Evolutionary conservation across 2,329 filamentous ascomycete species (phyloP).

Genomic region (Penicillium occitanis): DNA sequence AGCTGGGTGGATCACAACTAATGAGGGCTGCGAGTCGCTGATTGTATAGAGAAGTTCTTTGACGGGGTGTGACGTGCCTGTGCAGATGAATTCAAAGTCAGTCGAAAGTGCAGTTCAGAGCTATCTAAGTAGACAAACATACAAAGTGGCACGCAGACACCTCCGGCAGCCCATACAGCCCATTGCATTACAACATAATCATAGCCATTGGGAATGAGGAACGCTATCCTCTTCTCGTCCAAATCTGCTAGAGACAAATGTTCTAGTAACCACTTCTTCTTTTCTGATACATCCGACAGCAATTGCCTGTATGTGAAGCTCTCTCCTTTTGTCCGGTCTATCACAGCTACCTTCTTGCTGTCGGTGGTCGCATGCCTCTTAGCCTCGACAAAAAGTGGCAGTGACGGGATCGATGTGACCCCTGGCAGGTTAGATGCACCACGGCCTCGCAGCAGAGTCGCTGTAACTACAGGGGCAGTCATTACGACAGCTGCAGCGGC

Average conservation of each 20-base stretch:
- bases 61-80: constrained; percentile 44
- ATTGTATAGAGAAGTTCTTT: constrained; percentile 46
- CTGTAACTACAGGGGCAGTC: constrained; percentile 11
- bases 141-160: constrained; percentile 47
- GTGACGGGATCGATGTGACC: constrained; percentile 35
- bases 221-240: constrained; percentile 41
- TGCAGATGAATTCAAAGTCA: not conserved
- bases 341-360: constrained; percentile 39
- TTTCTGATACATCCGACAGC: constrained; percentile 38
- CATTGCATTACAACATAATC: constrained; percentile 46
- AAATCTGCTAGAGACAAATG: constrained; percentile 32
- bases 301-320: constrained; percentile 44
- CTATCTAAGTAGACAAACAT: constrained; percentile 21
- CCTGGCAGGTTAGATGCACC: not conserved
- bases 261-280: constrained; percentile 40
- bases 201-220: constrained; percentile 43
- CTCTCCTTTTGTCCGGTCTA: constrained; percentile 40
- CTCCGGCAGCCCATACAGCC: constrained; percentile 47
- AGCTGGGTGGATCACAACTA: constrained; percentile 43
- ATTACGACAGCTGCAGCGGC: not conserved
- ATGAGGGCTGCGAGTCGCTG: constrained; percentile 43
- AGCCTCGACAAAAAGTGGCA: constrained; percentile 43
- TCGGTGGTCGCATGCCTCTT: constrained; percentile 36
- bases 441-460: not conserved
- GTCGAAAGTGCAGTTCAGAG: not conserved